Conservation (phyloP, 768 basidiomycete genomes). For the Collybiopsis luxurians region DNA sequence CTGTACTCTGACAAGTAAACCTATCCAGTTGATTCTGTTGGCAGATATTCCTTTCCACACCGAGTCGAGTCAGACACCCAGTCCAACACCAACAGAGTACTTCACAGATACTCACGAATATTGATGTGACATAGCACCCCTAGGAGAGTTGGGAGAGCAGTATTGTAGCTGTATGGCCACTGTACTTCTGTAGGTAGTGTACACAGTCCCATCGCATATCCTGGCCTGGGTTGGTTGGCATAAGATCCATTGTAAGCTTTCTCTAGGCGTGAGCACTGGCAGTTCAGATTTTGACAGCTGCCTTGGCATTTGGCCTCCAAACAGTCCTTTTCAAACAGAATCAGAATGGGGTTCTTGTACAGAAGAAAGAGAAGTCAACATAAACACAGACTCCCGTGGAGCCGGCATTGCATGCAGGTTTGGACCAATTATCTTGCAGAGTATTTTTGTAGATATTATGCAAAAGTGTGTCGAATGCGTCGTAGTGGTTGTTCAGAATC, state of each 20-base stretch:
- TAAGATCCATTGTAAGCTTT: too few species aligned
- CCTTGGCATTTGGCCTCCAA: conserved; percentile 73
- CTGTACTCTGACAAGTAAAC: conserved; percentile 50
- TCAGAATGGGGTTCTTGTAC: conserved; percentile 71
- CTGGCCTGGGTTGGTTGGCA: too few species aligned
- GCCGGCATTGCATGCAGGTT: conserved; percentile 67
- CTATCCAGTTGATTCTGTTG: conserved; percentile 41
- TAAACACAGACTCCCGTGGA: conserved; percentile 75
- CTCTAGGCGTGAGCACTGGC: conserved; percentile 78
- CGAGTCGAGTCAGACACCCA: too few species aligned
- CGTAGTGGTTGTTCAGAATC: conserved; percentile 65
- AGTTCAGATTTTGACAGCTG: conserved; percentile 75
- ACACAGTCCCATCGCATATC: too few species aligned
- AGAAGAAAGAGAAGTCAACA: conserved; percentile 60
- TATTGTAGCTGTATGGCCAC: too few species aligned
- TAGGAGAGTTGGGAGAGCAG: too few species aligned
- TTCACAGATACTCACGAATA: too few species aligned
- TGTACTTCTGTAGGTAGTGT: too few species aligned
- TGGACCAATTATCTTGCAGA: conserved; percentile 77
- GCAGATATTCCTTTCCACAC: conserved; percentile 52
- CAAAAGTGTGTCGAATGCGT: conserved; percentile 74
- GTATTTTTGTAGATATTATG: conserved; percentile 72
- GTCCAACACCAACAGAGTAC: too few species aligned
- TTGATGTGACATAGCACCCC: too few species aligned
- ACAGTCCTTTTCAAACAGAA: conserved; percentile 81